These are phyloP conservation scores for Penicillium crystallinum DNA, from an alignment of 495 filamentous ascomycete species.

Conservation along the genomic window DNA sequence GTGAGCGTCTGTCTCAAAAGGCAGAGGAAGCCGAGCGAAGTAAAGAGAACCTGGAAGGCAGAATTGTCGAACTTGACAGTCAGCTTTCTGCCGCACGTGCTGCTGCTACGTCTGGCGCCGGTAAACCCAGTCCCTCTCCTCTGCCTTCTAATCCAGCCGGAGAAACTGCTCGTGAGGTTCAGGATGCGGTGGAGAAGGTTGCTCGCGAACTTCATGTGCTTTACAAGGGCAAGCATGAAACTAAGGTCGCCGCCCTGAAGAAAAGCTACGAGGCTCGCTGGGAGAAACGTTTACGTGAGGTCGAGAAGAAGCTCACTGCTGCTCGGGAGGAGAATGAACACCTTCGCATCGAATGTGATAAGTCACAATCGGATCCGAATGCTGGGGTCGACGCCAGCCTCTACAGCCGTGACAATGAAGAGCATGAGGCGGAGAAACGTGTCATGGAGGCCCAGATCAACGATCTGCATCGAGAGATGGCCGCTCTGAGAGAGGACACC, in stretches of 20 bases:
- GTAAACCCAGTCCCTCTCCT: conserved; percentile 7
- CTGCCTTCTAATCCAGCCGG: conserved; percentile 24
- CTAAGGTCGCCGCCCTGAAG: conserved; percentile 88
- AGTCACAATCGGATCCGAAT: conserved; percentile 51
- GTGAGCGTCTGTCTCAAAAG: conserved; percentile 64
- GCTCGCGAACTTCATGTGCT: conserved; percentile 82
- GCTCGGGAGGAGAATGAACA: conserved; percentile 69
- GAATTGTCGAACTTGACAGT: conserved; percentile 61
- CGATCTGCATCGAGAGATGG: conserved; percentile 63
- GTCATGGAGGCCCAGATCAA: conserved; percentile 61
- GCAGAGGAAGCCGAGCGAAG: conserved; percentile 70
- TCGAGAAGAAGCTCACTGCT: conserved; percentile 64
- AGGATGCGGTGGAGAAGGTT: conserved; percentile 87
- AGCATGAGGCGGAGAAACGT: conserved; percentile 45
- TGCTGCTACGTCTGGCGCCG: conserved; percentile 22
- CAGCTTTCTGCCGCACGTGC: conserved; percentile 64
- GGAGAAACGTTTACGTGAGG: conserved; percentile 76
- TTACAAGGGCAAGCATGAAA: conserved; percentile 97
- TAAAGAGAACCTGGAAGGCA: conserved; percentile 54
- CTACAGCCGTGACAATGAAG: conserved; percentile 41
- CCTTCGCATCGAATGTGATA: conserved; percentile 57
- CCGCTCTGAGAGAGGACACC: conserved; percentile 59
- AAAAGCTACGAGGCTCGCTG: conserved; percentile 88
- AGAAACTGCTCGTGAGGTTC: conserved; percentile 51
- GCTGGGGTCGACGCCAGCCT: conserved; percentile 43